phyloP scores from a whole-genome alignment of 1,139 yeast genomes.

The Zygotorulaspora mrakii region DNA sequence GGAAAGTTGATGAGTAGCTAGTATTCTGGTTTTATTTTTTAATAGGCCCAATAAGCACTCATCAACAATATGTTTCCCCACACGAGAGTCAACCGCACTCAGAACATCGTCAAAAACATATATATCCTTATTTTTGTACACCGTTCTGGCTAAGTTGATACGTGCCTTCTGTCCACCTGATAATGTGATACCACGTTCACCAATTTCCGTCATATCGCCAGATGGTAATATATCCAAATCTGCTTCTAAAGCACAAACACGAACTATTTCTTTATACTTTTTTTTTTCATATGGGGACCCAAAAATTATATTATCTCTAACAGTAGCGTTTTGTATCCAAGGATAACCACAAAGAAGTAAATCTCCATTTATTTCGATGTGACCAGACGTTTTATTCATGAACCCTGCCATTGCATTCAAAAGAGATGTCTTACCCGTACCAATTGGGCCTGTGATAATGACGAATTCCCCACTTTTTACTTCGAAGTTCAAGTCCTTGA shows the following conservation, averaged over 20 bases:
- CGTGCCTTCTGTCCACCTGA: conserved; percentile 92
- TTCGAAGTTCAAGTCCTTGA: conserved; percentile 40
- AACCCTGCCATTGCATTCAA: conserved; percentile 48
- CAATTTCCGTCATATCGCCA: conserved; percentile 83
- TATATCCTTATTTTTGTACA: conserved; percentile 65
- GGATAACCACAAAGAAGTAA: conserved; percentile 50
- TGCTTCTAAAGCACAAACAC: conserved; percentile 61
- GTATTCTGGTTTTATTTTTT: conserved; percentile 58
- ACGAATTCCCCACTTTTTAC: conserved; percentile 45
- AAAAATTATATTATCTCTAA: conserved; percentile 69
- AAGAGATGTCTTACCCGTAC: conserved; percentile 49
- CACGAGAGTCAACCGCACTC: conserved; percentile 90
- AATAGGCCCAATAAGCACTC: conserved; percentile 63
- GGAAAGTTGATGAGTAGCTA: conserved; percentile 83
- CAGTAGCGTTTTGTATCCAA: conserved; percentile 85
- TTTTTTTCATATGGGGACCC: conserved; percentile 56
- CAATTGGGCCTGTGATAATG: conserved; percentile 49
- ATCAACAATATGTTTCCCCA: conserved; percentile 76
- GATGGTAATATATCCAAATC: conserved; percentile 73
- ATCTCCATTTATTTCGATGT: conserved; percentile 42
- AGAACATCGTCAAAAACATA: conserved; percentile 79
- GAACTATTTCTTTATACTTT: conserved; percentile 53
- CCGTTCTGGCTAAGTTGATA: conserved; percentile 74
- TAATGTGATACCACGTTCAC: conserved; percentile 86
- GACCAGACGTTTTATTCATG: conserved; percentile 47